Evolutionary conservation across 1,284 basidiomycete species (phyloP).

Genomic region (Leccinum subspadiceum): DNA sequence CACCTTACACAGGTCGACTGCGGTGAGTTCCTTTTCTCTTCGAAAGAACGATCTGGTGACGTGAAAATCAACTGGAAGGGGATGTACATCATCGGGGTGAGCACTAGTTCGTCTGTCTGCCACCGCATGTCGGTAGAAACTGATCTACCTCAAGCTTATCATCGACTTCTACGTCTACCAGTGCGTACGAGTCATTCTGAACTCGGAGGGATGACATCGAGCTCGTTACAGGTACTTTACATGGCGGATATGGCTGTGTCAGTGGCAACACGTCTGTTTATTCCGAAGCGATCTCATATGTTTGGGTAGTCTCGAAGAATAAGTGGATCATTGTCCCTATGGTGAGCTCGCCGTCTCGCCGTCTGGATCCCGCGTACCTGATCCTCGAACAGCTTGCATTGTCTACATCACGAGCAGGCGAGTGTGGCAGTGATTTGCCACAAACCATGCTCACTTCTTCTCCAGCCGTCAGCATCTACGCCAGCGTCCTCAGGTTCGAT

Average conservation of each 20-base stretch:
- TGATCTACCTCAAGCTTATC: constrained; percentile 22
- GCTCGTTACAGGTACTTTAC: constrained; percentile 26
- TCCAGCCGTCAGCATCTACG: constrained; percentile 21
- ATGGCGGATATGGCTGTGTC: constrained; percentile 33
- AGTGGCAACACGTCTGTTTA: constrained; percentile 5
- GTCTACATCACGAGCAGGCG: constrained; percentile 27
- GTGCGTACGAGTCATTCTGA: constrained; percentile 10
- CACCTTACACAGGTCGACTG: constrained; percentile 13
- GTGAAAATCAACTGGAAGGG: constrained; percentile 8
- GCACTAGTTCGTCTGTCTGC: neutral
- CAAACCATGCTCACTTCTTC: neutral
- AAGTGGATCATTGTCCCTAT: constrained; percentile 25
- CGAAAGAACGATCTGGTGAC: neutral
- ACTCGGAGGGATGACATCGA: neutral
- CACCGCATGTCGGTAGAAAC: neutral
- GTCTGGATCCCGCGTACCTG: neutral
- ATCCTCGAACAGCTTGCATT: constrained; percentile 17
- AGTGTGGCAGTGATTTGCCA: neutral
- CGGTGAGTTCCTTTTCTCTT: constrained; percentile 16
- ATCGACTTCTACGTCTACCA: constrained; percentile 32
- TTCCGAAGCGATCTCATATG: neutral
- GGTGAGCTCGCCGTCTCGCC: constrained; percentile 10
- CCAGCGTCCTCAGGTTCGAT: constrained; percentile 22
- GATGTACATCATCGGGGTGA: constrained; percentile 26
- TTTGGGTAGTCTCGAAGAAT: constrained; percentile 19